phyloP scores from a whole-genome alignment of 2,329 filamentous ascomycete genomes.

The Alternaria sp. region DNA sequence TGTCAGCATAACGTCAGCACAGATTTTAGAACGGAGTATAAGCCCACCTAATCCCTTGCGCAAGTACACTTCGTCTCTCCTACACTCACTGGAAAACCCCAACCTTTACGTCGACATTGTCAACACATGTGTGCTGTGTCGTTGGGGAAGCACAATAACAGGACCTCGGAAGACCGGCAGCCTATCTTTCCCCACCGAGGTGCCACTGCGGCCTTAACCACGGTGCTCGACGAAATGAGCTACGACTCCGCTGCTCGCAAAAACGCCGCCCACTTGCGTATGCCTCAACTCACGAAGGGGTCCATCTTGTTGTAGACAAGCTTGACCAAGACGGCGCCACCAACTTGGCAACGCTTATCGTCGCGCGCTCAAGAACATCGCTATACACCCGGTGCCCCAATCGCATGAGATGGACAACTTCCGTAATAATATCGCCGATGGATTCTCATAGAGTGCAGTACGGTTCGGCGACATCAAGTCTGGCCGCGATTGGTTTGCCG shows the following conservation, averaged over 20 bases:
- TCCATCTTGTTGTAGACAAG: neutral
- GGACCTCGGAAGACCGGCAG: neutral
- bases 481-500: neutral
- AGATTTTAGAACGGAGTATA: neutral
- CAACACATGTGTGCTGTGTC: neutral
- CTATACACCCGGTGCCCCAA: neutral
- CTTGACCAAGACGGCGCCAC: neutral
- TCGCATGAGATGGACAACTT: neutral
- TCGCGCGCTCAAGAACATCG: conserved; percentile 2
- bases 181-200: neutral
- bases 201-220: neutral
- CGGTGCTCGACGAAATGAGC: neutral
- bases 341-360: conserved; percentile 6
- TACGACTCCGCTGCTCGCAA: neutral
- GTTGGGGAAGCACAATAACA: neutral
- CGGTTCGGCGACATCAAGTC: neutral
- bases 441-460: neutral
- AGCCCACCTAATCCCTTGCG: neutral
- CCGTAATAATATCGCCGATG: neutral
- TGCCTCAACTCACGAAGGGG: neutral
- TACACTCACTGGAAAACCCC: neutral
- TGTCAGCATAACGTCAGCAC: neutral
- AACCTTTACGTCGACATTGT: neutral
- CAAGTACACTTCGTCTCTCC: neutral
- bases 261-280: neutral